Conservation (phyloP, 2,329 filamentous ascomycete genomes). For the Stylonectria norvegica region DNA sequence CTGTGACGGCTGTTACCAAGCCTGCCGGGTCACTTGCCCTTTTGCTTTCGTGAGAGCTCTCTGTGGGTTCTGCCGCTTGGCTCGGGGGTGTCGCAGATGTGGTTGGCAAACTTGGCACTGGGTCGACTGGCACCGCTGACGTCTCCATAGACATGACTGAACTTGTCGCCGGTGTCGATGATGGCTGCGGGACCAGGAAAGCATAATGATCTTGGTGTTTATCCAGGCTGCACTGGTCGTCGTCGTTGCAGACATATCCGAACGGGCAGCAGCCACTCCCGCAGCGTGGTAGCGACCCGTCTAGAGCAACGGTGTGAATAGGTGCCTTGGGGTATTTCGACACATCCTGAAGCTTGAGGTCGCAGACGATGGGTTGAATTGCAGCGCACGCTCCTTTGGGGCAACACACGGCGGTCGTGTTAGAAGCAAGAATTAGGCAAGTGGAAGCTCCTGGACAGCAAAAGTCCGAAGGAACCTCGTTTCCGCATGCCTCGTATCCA, state of each 20-base stretch:
- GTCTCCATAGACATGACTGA: constrained; percentile 17
- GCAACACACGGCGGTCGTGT: constrained; percentile 26
- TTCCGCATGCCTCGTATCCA: constrained; percentile 19
- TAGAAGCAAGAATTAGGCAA: constrained; percentile 25
- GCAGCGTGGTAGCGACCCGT: constrained; percentile 17
- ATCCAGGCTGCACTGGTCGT: constrained; percentile 19
- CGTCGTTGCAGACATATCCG: constrained; percentile 21
- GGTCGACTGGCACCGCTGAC: constrained; percentile 13
- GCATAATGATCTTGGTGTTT: constrained; percentile 20
- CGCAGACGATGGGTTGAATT: constrained; percentile 24
- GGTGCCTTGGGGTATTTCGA: constrained; percentile 15
- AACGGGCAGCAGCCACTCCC: constrained; percentile 24
- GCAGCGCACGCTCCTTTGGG: constrained; percentile 18
- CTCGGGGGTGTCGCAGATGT: not conserved
- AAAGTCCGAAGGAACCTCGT: constrained; percentile 17
- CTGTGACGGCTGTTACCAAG: constrained; percentile 20
- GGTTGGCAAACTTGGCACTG: not conserved
- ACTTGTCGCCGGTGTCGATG: constrained; percentile 6
- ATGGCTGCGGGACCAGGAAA: constrained; percentile 12
- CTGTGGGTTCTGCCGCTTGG: too few species aligned
- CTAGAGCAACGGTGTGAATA: constrained; percentile 20
- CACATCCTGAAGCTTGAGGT: constrained; percentile 17
- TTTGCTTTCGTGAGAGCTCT: constrained; percentile 8
- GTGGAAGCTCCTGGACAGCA: constrained; percentile 17
- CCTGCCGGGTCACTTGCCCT: constrained; percentile 17